Evolutionary conservation across 495 filamentous ascomycete genomes (phyloP).

Genomic region (Chaetomium tenue): DNA sequence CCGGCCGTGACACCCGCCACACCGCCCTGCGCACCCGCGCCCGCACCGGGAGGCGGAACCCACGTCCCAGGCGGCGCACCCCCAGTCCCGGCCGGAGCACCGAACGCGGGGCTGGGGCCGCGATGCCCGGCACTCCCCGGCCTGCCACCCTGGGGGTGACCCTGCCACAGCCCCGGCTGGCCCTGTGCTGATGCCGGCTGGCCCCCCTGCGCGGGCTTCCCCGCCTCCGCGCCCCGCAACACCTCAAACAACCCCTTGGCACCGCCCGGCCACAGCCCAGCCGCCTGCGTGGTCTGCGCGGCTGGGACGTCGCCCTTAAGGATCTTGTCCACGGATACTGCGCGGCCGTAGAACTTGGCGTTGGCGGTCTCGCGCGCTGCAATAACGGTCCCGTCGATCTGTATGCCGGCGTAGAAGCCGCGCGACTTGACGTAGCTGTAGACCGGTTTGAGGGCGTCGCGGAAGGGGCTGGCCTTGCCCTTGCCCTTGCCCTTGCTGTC

Average conservation of each 20-base stretch:
- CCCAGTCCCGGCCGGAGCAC: neutral
- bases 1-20: conserved; percentile 3
- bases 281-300: conserved; percentile 20
- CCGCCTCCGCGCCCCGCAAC: conserved; percentile 31
- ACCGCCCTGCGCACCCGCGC: neutral
- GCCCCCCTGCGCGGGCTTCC: neutral
- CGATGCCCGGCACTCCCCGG: neutral
- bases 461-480: conserved; percentile 29
- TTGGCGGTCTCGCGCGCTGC: conserved; percentile 81
- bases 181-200: neutral
- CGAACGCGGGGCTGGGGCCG: conserved; percentile 1
- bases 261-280: conserved; percentile 31
- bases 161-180: neutral
- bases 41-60: neutral
- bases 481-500: conserved; percentile 12
- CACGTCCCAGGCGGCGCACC: conserved; percentile 1
- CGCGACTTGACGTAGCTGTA: conserved; percentile 82
- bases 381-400: conserved; percentile 74
- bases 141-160: conserved; percentile 19
- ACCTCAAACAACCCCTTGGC: conserved; percentile 30
- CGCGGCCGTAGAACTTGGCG: conserved; percentile 67
- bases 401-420: conserved; percentile 74
- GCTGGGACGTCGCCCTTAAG: conserved; percentile 59
- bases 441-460: conserved; percentile 52
- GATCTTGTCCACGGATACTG: conserved; percentile 63